Evolutionary conservation across 2,329 filamentous ascomycete genomes (phyloP).

Genomic region (Colletotrichum sp.): DNA sequence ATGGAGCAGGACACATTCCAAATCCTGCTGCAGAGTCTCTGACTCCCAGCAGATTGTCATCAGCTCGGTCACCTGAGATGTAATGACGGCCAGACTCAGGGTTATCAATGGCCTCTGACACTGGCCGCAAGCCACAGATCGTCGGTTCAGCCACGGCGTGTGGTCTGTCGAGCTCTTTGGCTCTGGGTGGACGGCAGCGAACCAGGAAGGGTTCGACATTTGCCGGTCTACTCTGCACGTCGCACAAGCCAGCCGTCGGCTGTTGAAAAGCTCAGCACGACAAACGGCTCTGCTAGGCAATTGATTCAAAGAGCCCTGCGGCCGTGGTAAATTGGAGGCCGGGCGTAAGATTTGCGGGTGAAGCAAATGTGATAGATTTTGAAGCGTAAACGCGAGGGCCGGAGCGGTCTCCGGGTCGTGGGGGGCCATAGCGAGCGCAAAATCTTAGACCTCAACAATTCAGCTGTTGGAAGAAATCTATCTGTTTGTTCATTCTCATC

Average conservation of each 20-base stretch:
- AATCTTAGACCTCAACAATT: neutral
- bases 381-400: neutral
- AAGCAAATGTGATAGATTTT: neutral
- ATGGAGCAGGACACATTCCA: neutral
- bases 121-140: neutral
- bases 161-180: neutral
- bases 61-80: neutral
- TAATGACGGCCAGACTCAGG: neutral
- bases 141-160: neutral
- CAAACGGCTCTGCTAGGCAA: neutral
- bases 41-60: neutral
- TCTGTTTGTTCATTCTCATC: neutral
- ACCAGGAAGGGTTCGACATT: neutral
- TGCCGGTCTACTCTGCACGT: neutral
- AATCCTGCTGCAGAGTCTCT: neutral
- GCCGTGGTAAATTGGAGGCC: neutral
- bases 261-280: neutral
- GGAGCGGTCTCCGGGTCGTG: neutral
- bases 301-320: neutral
- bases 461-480: rapidly evolving
- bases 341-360: neutral
- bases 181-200: neutral
- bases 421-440: neutral
- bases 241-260: neutral
- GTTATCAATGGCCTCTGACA: neutral